Conservation (phyloP, 192 early-diverging fungal genomes). For the Backusella parvicylindrica region DNA sequence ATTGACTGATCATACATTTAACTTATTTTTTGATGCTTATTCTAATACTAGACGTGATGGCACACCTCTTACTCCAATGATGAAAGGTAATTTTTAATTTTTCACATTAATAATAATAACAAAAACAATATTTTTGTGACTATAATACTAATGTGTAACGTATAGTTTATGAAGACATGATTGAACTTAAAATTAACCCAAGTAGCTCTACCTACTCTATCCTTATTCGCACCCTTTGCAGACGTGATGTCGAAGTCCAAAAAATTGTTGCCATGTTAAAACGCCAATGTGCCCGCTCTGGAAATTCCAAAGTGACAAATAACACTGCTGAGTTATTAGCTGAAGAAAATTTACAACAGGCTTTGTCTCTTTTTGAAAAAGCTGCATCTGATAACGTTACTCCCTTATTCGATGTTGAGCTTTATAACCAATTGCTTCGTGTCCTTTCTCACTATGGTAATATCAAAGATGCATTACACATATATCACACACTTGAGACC, state of each 20-base stretch:
- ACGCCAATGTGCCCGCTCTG: constrained; percentile 21
- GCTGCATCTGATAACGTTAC: constrained; percentile 19
- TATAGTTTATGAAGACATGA: constrained; percentile 36
- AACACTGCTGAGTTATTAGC: constrained; percentile 23
- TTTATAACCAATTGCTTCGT: constrained; percentile 35
- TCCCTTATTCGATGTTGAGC: constrained; percentile 30
- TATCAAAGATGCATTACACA: constrained; percentile 19
- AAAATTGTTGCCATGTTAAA: constrained; percentile 35
- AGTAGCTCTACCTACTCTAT: constrained; percentile 24
- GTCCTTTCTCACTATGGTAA: constrained; percentile 35
- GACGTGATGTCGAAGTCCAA: constrained; percentile 38
- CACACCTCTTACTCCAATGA: constrained; percentile 21
- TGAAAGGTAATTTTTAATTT: constrained; percentile 14
- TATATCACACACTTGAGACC: constrained; percentile 24
- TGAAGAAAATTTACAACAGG: constrained; percentile 31
- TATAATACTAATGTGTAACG: background rate
- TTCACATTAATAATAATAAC: background rate
- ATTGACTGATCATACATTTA: constrained; percentile 32
- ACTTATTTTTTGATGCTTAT: constrained; percentile 31
- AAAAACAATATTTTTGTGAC: background rate
- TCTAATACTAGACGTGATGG: constrained; percentile 30
- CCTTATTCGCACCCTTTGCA: constrained; percentile 30
- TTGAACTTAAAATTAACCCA: constrained; percentile 6
- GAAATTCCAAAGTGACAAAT: background rate
- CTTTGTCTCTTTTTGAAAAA: constrained; percentile 28